A percentile compares a stretch with the other conserved stretches of the same genome.
phyloP scores from a whole-genome alignment of 257 asterid genomes.

The Striga asiatica region DNA sequence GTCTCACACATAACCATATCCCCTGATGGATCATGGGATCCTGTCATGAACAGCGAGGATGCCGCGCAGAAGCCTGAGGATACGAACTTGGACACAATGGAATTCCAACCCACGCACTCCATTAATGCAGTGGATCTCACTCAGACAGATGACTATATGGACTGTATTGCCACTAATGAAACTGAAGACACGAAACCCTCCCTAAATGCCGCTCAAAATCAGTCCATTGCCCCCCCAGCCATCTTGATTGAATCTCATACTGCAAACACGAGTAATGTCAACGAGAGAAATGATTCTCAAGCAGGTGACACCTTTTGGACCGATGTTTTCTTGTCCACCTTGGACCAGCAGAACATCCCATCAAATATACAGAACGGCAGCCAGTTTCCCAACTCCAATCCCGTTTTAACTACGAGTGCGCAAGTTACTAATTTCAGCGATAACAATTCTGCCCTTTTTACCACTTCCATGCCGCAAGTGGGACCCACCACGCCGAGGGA shows the following conservation, averaged over 20 bases:
- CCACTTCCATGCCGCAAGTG: constrained; percentile 16
- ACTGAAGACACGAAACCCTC: constrained; percentile 30
- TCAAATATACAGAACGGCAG: constrained; percentile 15
- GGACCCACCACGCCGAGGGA: constrained; percentile 19
- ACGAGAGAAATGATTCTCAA: constrained; percentile 14
- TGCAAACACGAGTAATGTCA: constrained; percentile 11
- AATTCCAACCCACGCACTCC: constrained; percentile 2
- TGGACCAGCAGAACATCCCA: background rate
- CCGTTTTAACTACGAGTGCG: constrained; percentile 9
- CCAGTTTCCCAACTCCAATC: constrained; percentile 9
- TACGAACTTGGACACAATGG: background rate
- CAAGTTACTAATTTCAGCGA: constrained; percentile 15
- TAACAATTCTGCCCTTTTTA: constrained; percentile 13
- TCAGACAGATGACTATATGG: constrained; percentile 26
- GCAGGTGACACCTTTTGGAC: constrained; percentile 35
- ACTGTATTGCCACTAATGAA: constrained; percentile 10
- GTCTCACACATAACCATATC: constrained; percentile 32
- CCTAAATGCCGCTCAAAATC: constrained; percentile 12
- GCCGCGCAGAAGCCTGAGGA: constrained; percentile 16
- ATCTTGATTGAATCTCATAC: constrained; percentile 1
- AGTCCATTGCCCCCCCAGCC: constrained; percentile 11
- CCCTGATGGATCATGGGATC: constrained; percentile 54
- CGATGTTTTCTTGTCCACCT: constrained; percentile 26
- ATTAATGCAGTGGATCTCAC: constrained; percentile 44
- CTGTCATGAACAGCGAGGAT: constrained; percentile 30